phyloP scores from a whole-genome alignment of 2,329 filamentous ascomycete species.

The Aspergillus novofumigatus region DNA sequence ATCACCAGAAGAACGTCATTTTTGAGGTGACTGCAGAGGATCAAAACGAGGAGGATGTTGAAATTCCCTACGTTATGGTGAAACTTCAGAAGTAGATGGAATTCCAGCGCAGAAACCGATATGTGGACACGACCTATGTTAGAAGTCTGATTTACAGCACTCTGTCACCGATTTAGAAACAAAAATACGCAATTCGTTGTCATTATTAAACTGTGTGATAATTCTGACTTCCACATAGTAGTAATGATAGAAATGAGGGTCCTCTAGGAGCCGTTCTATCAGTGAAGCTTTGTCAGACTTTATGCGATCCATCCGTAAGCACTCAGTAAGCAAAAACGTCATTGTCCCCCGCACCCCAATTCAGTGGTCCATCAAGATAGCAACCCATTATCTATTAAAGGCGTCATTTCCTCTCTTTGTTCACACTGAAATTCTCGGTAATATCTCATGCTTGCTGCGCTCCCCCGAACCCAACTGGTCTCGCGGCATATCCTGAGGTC shows the following conservation, averaged over 20 bases:
- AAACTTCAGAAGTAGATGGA: conserved; percentile 52
- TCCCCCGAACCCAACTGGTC: conserved; percentile 18
- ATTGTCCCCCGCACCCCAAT: conserved; percentile 9
- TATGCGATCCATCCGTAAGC: conserved; percentile 19
- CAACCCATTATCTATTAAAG: conserved; percentile 8
- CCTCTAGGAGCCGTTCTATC: conserved; percentile 6
- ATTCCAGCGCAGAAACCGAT: background rate
- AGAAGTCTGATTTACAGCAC: conserved; percentile 8
- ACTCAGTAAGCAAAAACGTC: conserved; percentile 20
- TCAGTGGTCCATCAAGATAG: background rate
- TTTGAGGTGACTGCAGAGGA: conserved; percentile 96
- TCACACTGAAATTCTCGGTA: background rate
- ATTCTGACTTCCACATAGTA: background rate
- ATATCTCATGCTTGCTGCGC: conserved; percentile 22
- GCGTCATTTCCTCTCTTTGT: conserved; percentile 12
- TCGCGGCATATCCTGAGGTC: conserved; percentile 17
- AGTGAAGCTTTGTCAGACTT: conserved; percentile 24
- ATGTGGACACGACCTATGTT: background rate
- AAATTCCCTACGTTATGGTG: conserved; percentile 94
- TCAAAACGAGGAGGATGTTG: conserved; percentile 82
- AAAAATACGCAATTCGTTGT: conserved; percentile 9
- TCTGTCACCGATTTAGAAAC: background rate
- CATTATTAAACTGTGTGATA: background rate
- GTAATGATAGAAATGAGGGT: background rate
- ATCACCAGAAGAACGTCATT: conserved; percentile 91